Percentiles rank a stretch among this genome's conserved stretches.
phyloP scores from a whole-genome alignment of 371 early-diverging fungal species.

The Zychaea mexicana region DNA sequence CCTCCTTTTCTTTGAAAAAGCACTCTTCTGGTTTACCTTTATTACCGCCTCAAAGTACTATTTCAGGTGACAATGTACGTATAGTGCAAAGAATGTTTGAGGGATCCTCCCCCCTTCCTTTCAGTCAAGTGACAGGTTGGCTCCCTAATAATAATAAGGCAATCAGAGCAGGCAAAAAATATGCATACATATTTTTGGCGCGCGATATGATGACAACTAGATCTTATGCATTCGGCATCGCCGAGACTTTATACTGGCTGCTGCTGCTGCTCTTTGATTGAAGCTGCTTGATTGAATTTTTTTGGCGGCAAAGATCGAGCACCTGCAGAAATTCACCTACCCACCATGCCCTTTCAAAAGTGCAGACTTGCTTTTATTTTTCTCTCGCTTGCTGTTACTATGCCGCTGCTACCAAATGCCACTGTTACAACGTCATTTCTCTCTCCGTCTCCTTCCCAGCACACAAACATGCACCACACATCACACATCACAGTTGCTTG shows the following conservation, averaged over 20 bases:
- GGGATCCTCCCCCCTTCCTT: background rate
- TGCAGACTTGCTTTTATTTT: no score
- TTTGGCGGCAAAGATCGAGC: constrained; percentile 9
- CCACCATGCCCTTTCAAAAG: no score
- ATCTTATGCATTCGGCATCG: background rate
- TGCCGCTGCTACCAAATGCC: no score
- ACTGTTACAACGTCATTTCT: no score
- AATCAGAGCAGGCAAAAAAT: no score
- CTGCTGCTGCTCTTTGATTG: background rate
- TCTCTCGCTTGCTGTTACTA: no score
- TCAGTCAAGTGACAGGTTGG: constrained; percentile 3
- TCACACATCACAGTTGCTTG: no score
- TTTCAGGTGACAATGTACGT: constrained; percentile 3
- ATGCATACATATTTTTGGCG: constrained; percentile 11
- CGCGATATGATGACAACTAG: constrained; percentile 4
- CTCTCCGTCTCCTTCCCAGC: no score
- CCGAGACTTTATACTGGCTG: background rate
- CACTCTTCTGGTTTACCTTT: background rate
- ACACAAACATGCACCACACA: no score
- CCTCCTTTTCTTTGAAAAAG: background rate
- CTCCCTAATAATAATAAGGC: constrained; percentile 1
- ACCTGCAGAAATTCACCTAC: background rate
- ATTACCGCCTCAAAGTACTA: background rate
- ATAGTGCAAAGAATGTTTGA: background rate
- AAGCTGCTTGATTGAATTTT: background rate